Evolutionary conservation across 164 flowering plant species (phyloP), one percentile per base, ranked within the genome.

Genomic region (Chloranthus sessilifolius): DNA sequence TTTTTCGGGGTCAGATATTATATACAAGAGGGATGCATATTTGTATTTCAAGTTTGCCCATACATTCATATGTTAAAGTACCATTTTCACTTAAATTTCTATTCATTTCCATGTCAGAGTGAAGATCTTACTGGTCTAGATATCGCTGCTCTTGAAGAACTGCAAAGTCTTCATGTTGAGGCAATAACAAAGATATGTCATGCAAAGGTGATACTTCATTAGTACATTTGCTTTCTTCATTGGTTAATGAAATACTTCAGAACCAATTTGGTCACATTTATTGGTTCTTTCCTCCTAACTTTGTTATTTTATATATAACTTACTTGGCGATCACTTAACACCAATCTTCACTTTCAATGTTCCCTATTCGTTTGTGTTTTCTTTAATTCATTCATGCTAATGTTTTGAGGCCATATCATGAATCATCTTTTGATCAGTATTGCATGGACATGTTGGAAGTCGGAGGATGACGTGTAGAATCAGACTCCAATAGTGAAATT

Each of bases 101-200:
- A 0, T 3, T 36, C 10, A 28, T 46, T 47, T 19, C 50, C 38
- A 2, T 69, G 27, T 28, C 69, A 79, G 85, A 62, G 83, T 51
- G 81, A 79, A 43, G 64, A 76, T 69, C 47, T 81, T 47, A 33
- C 26, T 54, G 75, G 69, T 44, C 56, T 81, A 49, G 79, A 77
- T 58, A 48, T 56, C 2, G 41, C 47, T 23, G 47, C 74, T 44
- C 81, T 74, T 28, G 88, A 79, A 62, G 83, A 77, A 55, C 66
- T 82, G 30, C 85, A 79, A 44, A 67, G 73, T 51, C 67, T 82
- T 58, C 82, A 79, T 66, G 78, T 82, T 43, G 85, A 79, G 63
- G 88, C 85, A 19, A 74, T 79, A 58, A 75, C 84, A 36, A 79
- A 70, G 56, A 82, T 82, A 53, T 77, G 74, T 52, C 82, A 62